These are phyloP conservation scores for Cairneyella variabilis DNA, from an alignment of 495 filamentous ascomycete species.

Conservation along the genomic window DNA sequence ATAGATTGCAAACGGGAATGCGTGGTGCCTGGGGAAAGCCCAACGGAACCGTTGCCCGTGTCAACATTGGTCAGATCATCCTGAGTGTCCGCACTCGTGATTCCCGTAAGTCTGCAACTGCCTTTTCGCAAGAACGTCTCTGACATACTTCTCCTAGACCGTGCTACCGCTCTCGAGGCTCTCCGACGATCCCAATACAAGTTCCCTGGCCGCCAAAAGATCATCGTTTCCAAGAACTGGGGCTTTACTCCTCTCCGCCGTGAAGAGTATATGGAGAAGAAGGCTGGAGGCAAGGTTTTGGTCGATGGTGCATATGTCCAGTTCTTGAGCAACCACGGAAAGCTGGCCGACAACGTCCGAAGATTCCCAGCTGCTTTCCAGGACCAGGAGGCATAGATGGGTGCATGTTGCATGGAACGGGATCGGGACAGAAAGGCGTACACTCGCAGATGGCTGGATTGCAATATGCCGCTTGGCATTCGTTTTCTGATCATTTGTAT, in stretches of 20 bases:
- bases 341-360: slow-evolving; percentile 79
- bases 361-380: slow-evolving; percentile 90
- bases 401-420: slow-evolving; percentile 24
- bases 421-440: slow-evolving; percentile 31
- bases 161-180: slow-evolving; percentile 91
- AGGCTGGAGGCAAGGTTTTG: slow-evolving; percentile 83
- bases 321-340: slow-evolving; percentile 90
- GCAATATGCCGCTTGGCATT: slow-evolving; percentile 21
- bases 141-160: slow-evolving; percentile 54
- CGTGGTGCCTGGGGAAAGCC: slow-evolving; percentile 99
- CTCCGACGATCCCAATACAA: slow-evolving; percentile 99
- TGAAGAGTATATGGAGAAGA: slow-evolving; percentile 92
- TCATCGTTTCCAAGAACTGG: slow-evolving; percentile 99
- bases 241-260: slow-evolving; percentile 97
- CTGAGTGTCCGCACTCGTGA: slow-evolving; percentile 96
- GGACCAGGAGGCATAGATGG: slow-evolving; percentile 41
- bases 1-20: slow-evolving; percentile 99
- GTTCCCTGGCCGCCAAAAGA: slow-evolving; percentile 99
- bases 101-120: slow-evolving; percentile 48
- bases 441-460: slow-evolving; percentile 24
- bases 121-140: neutral
- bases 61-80: slow-evolving; percentile 99
- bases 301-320: slow-evolving; percentile 98
- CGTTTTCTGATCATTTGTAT: slow-evolving; percentile 25
- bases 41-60: slow-evolving; percentile 94